Percentiles rank a stretch among this genome's conserved stretches.
Evolutionary conservation across 805 yeast species (phyloP).

Genomic region (Ogataea nonfermentans): DNA sequence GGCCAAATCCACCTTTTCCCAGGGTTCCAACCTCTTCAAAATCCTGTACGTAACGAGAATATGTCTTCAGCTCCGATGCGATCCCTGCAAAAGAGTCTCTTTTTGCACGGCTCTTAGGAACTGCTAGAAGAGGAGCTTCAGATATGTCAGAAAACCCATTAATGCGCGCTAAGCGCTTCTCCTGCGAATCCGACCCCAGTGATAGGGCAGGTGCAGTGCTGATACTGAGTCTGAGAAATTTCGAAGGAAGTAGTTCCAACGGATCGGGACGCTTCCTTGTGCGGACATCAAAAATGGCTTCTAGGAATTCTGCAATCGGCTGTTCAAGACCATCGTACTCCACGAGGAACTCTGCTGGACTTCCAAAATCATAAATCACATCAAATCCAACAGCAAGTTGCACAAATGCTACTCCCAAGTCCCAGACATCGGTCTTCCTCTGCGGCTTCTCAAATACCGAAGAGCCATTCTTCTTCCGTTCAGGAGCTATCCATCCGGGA

Average conservation of each 20-base stretch:
- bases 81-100: constrained; percentile 31
- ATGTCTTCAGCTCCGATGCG: constrained; percentile 21
- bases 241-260: constrained; percentile 77
- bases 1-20: constrained; percentile 97
- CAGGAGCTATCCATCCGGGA: constrained; percentile 79
- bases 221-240: constrained; percentile 76
- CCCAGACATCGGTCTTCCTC: constrained; percentile 91
- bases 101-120: constrained; percentile 16
- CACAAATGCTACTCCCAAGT: constrained; percentile 74
- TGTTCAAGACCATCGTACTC: constrained; percentile 40
- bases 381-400: constrained; percentile 63
- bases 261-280: constrained; percentile 77
- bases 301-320: constrained; percentile 63
- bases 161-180: not conserved
- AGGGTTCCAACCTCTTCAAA: constrained; percentile 90
- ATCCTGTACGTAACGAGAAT: constrained; percentile 84
- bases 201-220: constrained; percentile 31
- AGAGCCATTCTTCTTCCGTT: constrained; percentile 38
- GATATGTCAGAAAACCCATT: constrained; percentile 24
- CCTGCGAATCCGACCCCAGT: constrained; percentile 3
- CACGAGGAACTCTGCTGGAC: constrained; percentile 63
- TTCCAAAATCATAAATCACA: constrained; percentile 49
- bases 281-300: constrained; percentile 60
- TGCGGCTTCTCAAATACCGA: constrained; percentile 47
- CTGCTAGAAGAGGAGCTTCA: constrained; percentile 15